Conservation (phyloP, 2,329 filamentous ascomycete genomes). For the Sporothrix pseudoabietina region DNA sequence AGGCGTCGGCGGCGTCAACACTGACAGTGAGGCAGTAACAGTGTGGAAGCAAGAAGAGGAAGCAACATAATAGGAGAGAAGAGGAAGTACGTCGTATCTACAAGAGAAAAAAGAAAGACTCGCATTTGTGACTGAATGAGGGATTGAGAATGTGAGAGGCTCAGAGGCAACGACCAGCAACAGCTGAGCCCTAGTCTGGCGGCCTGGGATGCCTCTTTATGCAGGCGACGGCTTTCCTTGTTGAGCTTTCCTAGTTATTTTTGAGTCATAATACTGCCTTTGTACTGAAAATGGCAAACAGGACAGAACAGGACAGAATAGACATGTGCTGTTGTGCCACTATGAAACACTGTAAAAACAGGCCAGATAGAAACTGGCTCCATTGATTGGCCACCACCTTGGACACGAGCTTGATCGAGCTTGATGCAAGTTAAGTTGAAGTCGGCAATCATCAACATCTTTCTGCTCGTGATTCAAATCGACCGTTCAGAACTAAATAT, state of each 20-base stretch:
- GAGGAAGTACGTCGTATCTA: background rate
- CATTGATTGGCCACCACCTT: background rate
- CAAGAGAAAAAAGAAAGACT: background rate
- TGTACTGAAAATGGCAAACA: background rate
- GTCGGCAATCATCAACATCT: background rate
- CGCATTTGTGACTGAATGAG: background rate
- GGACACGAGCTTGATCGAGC: too few relatives aligned
- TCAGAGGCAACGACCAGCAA: background rate
- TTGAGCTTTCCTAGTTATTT: too few relatives aligned
- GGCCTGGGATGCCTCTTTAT: background rate
- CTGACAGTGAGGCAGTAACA: background rate
- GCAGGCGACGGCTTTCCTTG: too few relatives aligned
- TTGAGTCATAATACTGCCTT: too few relatives aligned
- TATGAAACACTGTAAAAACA: constrained; percentile 10
- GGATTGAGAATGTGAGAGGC: background rate
- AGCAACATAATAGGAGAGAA: background rate
- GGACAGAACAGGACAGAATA: background rate
- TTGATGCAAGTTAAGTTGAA: background rate
- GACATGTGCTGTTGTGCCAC: background rate
- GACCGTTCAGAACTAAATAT: background rate
- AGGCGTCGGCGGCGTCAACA: background rate
- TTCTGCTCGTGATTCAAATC: background rate
- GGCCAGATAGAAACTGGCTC: background rate
- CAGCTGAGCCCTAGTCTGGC: background rate
- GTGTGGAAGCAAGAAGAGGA: background rate